Conservation (phyloP, 169 alveolate species). For the Eimeria falciformis region DNA sequence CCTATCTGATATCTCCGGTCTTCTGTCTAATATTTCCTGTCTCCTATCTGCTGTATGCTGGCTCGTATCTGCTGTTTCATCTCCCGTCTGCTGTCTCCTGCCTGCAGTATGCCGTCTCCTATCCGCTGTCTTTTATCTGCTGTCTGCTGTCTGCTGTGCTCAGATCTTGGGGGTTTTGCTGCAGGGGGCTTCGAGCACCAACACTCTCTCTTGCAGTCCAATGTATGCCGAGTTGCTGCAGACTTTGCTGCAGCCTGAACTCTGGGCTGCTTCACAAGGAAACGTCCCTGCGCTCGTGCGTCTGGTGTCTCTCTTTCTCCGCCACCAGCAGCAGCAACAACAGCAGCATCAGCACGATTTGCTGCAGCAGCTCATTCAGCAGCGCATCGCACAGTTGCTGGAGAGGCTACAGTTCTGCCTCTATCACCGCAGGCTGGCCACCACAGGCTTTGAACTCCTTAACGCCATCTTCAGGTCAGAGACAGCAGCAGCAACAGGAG, state of each 20-base stretch:
- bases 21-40: neutral
- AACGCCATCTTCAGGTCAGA: conserved; percentile 63
- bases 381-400: conserved; percentile 8
- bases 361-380: conserved; percentile 7
- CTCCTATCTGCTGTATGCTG: no score
- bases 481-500: conserved; percentile 12
- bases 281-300: conserved; percentile 57
- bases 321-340: conserved; percentile 9
- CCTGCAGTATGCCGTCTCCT: neutral
- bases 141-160: neutral
- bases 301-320: neutral
- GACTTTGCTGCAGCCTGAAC: neutral
- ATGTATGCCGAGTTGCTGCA: neutral
- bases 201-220: neutral
- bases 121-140: neutral
- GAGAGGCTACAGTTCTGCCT: conserved; percentile 74
- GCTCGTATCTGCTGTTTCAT: neutral
- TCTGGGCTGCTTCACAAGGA: conserved; percentile 65
- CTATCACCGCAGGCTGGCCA: conserved; percentile 48
- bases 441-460: conserved; percentile 67
- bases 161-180: neutral
- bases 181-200: neutral
- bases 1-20: neutral
- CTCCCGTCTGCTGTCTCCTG: neutral
- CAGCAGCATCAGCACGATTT: conserved; percentile 29